phyloP scores from a whole-genome alignment of 257 asterid genomes.

The Solanum lignicaule region DNA sequence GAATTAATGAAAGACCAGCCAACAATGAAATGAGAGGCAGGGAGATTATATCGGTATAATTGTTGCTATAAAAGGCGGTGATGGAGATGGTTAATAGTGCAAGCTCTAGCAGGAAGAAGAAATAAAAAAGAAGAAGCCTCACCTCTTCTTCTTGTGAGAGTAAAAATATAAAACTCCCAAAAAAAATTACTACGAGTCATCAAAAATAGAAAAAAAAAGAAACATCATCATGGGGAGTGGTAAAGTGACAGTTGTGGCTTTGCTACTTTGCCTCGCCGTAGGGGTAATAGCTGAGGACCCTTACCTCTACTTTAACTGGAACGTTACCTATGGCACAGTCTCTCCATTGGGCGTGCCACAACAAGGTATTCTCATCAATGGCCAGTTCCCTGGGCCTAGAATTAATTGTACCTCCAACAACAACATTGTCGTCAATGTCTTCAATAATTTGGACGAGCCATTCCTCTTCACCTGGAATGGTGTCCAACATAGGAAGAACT shows the following conservation, averaged over 20 bases:
- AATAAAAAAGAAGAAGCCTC: not conserved
- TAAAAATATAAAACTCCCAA: not conserved
- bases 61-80: not conserved
- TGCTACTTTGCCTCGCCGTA: conserved; percentile 22
- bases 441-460: conserved; percentile 46
- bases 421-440: conserved; percentile 44
- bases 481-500: conserved; percentile 42
- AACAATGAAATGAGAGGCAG: not conserved
- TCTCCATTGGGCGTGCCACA: conserved; percentile 46
- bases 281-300: conserved; percentile 39
- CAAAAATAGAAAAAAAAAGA: not conserved
- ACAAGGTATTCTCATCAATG: conserved; percentile 48
- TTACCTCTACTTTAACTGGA: conserved; percentile 26
- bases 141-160: conserved; percentile 2
- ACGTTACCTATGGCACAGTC: conserved; percentile 37
- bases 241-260: conserved; percentile 5
- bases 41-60: not conserved
- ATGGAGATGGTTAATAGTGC: not conserved
- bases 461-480: conserved; percentile 44
- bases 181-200: not conserved
- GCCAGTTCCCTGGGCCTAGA: conserved; percentile 37
- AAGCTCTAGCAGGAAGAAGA: conserved; percentile 3
- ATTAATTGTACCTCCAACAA: conserved; percentile 56
- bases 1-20: not conserved
- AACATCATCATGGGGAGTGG: not conserved